Conservation (phyloP, 352 stramenopile species). For the Globisporangium viniferum region DNA sequence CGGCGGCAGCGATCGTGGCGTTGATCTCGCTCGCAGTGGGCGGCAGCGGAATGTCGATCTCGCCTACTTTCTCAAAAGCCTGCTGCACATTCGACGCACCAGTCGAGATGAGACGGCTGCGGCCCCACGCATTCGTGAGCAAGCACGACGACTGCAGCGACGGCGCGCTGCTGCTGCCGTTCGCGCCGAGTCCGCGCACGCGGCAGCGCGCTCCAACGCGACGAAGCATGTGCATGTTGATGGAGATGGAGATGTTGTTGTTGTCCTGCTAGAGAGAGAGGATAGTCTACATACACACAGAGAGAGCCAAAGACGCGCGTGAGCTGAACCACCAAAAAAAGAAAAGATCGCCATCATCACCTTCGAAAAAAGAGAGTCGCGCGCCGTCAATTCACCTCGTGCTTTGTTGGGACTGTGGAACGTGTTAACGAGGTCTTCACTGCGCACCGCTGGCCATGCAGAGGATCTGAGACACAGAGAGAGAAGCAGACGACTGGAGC, state of each 20-base stretch:
- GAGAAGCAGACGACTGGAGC: neutral
- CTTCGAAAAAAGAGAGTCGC: neutral
- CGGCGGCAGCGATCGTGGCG: conserved; percentile 61
- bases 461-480: neutral
- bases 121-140: conserved; percentile 15
- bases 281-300: neutral
- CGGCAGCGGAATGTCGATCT: conserved; percentile 45
- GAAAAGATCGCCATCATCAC: conserved; percentile 2
- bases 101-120: conserved; percentile 13
- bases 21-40: conserved; percentile 64
- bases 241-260: neutral
- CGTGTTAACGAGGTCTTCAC: neutral
- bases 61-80: conserved; percentile 17
- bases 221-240: conserved; percentile 40
- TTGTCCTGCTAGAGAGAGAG: neutral
- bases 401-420: neutral
- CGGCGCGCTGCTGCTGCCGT: conserved; percentile 7
- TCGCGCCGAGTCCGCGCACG: conserved; percentile 9
- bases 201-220: conserved; percentile 26
- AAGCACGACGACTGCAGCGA: conserved; percentile 15
- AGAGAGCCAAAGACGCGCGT: conserved; percentile 17
- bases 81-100: neutral
- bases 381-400: neutral
- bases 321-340: neutral
- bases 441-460: neutral